Evolutionary conservation across 805 yeast species (phyloP), one percentile per base, ranked within the genome.

Genomic region (Nakazawaea pomicola): DNA sequence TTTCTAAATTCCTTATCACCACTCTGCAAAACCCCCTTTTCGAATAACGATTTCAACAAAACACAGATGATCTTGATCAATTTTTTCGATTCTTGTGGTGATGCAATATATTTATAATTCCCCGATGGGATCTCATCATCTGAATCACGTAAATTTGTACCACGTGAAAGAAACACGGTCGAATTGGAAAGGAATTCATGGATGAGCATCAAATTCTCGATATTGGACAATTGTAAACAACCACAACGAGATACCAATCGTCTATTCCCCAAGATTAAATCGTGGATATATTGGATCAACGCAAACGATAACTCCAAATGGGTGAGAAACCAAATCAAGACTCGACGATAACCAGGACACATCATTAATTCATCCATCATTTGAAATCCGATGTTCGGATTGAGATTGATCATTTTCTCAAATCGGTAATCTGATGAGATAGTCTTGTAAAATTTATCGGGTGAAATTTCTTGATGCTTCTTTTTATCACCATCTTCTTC

Each of bases 351-450:
- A 0, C 88, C 88, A 42, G 64, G 62, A 38, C 79, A 74, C 86
- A 83, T 81, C 40, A 83, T 62, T 67, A 84, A 61, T 57, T 84
- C 91, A 57, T 82, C 89, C 54, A 82, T 62, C 39, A 82, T 62
- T 14, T 72, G 63, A 54, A 76, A 72, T 0, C 80, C 72, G 3
- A 78, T 60, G 9, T 67, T 62, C 4, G 76, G 76, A 52, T 81
- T 79, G 41, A 63, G 60, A 18, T 65, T 66, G 15, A 81, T 51
- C 43, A 79, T 62, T 29, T 70, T 63, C 46, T 76, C 82, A 54
- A 81, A 78, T 2, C 65, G 62, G 57, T 53, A 54, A 42, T 62
- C 67, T 7, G 63, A 53, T 29, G 71, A 64, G 61, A 76, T 65
- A 42, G 58, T 61, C 35, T 67, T 64, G 51, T 76, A 72, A 12